Evolutionary conservation across 495 filamentous ascomycete species (phyloP), one percentile per base, ranked within the genome.

Genomic region (Rhizodiscina lignyota): DNA sequence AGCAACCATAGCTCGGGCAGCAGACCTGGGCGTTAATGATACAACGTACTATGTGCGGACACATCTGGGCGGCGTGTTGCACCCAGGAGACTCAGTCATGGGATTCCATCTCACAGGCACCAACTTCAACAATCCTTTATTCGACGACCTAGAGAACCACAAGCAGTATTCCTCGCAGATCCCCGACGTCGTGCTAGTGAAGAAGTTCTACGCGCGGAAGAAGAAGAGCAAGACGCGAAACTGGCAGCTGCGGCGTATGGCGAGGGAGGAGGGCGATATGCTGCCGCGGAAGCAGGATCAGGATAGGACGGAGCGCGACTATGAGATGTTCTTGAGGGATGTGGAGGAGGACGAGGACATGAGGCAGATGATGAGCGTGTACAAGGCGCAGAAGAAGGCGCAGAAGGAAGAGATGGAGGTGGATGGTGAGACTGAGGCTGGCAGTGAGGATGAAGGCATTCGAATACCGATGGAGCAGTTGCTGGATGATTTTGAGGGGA

Each of bases 171-270:
- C 70, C 2, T 77, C 72, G 6, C 75, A 66, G 2, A 77, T 99
- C 28, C 91, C 91, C 0, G 91, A 96, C 43, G 91, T 94, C 1
- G 53, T 96, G 0, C 69, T 99, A 2, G 83, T 99, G 44, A 94
- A 91, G 83, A 99, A 99, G 53, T 69, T 74, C 65, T 96, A 91
- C 56, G 70, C 80, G 5, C 75, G 83, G 54, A 77, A 77, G 47
- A 79, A 83, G 67, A 80, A 77, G 62, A 71, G 68, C 56, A 83
- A 79, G 63, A 68, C 62, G 48, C 74, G 91, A 27, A 74, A 78
- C 59, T 97, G 89, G 89, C 79, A 78, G 42, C 71, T 97, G 48
- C 85, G 80, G 72, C 83, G 87, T 47, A 91, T 97, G 81, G 71
- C 71, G 29, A 74, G 70, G 53, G 85, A 94, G 33, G 79, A 96